phyloP scores from a whole-genome alignment of 116 monocot species.

The Dioscorea cayenensis region DNA sequence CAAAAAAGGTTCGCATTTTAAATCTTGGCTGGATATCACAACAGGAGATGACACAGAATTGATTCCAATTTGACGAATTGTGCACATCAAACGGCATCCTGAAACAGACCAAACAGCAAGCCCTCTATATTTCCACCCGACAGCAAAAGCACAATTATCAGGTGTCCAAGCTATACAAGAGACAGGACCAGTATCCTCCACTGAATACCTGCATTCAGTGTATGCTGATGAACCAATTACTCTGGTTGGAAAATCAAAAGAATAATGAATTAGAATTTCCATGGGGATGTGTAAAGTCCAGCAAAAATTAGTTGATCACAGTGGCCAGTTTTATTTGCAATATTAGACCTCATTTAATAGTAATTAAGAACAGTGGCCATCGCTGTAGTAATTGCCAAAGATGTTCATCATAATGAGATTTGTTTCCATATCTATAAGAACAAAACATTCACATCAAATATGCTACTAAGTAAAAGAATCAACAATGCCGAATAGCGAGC shows the following conservation, averaged over 20 bases:
- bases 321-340: background rate
- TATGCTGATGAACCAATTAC: background rate
- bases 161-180: conserved; percentile 93
- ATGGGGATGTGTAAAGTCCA: background rate
- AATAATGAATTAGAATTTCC: background rate
- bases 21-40: conserved; percentile 59
- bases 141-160: conserved; percentile 92
- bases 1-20: conserved; percentile 81
- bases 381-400: too few relatives aligned
- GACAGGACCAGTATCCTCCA: conserved; percentile 97
- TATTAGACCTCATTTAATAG: too few relatives aligned
- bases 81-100: conserved; percentile 96
- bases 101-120: conserved; percentile 96
- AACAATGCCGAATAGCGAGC: too few relatives aligned
- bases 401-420: too few relatives aligned
- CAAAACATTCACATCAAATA: too few relatives aligned
- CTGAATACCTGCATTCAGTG: conserved; percentile 57
- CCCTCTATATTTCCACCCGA: conserved; percentile 95
- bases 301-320: background rate
- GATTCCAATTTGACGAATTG: conserved; percentile 84
- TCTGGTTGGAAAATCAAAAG: background rate
- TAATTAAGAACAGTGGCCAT: too few relatives aligned
- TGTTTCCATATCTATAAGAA: too few relatives aligned
- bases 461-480: too few relatives aligned
- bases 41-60: conserved; percentile 74